phyloP scores from a whole-genome alignment of 2,329 filamentous ascomycete genomes.

The Ceratocystis variospora region DNA sequence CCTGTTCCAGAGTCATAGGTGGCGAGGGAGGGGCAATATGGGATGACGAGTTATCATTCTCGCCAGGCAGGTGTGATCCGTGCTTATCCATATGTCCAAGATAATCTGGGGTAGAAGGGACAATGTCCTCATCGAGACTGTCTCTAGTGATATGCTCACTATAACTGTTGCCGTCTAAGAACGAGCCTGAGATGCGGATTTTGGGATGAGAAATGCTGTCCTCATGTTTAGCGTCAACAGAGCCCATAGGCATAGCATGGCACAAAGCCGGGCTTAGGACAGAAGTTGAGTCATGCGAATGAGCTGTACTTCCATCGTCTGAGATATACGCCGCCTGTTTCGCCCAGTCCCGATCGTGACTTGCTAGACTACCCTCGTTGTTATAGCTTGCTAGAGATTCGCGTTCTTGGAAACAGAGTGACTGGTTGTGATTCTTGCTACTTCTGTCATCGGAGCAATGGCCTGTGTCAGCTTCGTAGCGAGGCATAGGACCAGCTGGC shows the following conservation, averaged over 20 bases:
- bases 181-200: slow-evolving; percentile 28
- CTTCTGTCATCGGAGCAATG: slow-evolving; percentile 29
- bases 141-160: slow-evolving; percentile 38
- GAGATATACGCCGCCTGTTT: slow-evolving; percentile 35
- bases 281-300: slow-evolving; percentile 21
- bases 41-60: slow-evolving; percentile 16
- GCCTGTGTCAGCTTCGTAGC: not conserved
- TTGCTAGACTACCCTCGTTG: slow-evolving; percentile 20
- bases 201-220: slow-evolving; percentile 20
- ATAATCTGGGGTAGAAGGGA: slow-evolving; percentile 20
- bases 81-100: slow-evolving; percentile 5
- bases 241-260: slow-evolving; percentile 34
- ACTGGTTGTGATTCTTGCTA: slow-evolving; percentile 45
- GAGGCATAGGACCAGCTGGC: slow-evolving; percentile 25
- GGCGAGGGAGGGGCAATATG: slow-evolving; percentile 29
- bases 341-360: slow-evolving; percentile 36
- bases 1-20: slow-evolving; percentile 36
- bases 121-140: slow-evolving; percentile 44
- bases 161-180: slow-evolving; percentile 39
- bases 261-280: slow-evolving; percentile 4
- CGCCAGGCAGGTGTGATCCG: not conserved
- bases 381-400: not conserved
- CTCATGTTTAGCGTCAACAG: slow-evolving; percentile 34
- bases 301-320: slow-evolving; percentile 4
- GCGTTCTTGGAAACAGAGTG: not conserved